A percentile compares a stretch with the other conserved stretches of the same genome.
These are phyloP conservation scores for Blastobotrys raffinosifermentans DNA, from an alignment of 1,139 yeast species.

Conservation along the genomic window DNA sequence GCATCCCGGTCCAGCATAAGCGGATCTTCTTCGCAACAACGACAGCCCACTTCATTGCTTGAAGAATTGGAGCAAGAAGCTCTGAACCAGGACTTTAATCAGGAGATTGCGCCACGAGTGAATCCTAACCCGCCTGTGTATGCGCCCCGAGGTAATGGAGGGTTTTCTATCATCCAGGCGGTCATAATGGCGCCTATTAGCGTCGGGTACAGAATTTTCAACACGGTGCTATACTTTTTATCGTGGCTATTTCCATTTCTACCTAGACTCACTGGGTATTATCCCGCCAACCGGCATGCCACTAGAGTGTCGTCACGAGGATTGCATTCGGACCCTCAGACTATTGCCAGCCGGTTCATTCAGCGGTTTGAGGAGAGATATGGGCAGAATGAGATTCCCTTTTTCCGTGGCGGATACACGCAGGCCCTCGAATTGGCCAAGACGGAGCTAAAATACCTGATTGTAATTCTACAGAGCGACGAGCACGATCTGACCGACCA, in stretches of 20 bases:
- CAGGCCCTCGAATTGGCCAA: constrained; percentile 68
- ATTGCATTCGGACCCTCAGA: constrained; percentile 36
- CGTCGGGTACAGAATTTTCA: constrained; percentile 28
- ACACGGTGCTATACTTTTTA: constrained; percentile 28
- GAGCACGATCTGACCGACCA: constrained; percentile 57
- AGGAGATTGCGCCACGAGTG: constrained; percentile 20
- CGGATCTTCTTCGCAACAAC: constrained; percentile 2
- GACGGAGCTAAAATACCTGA: constrained; percentile 59
- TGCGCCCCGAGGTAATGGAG: constrained; percentile 17
- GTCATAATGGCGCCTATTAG: constrained; percentile 31
- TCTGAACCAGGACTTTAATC: constrained; percentile 15
- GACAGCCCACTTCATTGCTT: constrained; percentile 22
- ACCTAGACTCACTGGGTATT: constrained; percentile 34
- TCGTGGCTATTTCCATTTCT: constrained; percentile 32
- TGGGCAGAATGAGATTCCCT: constrained; percentile 30
- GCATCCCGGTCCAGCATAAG: not conserved
- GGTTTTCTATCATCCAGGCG: constrained; percentile 25
- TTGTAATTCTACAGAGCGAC: constrained; percentile 69
- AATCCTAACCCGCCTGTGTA: constrained; percentile 19
- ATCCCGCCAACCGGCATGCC: constrained; percentile 32
- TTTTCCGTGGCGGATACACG: constrained; percentile 69
- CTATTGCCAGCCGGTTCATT: constrained; percentile 37
- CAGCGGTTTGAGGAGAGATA: constrained; percentile 37
- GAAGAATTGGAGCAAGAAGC: constrained; percentile 25
- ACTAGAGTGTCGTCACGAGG: constrained; percentile 30